Base-by-base conservation (phyloP, 345 rosid genomes). In the Eucalyptus sp. region DNA sequence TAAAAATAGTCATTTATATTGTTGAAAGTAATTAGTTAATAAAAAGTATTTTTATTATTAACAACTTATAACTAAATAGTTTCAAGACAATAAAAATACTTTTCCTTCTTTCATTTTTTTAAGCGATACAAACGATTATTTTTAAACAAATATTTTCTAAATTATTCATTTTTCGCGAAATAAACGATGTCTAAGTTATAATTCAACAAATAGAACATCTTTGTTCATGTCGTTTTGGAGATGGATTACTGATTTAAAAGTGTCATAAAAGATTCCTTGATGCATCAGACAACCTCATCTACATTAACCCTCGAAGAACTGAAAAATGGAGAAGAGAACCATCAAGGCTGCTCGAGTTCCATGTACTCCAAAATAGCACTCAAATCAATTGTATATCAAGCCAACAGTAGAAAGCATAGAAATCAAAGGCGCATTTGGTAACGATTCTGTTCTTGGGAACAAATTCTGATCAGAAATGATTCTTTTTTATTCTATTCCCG, bases 251-350 rank as follows among this genome's bases (percentile, higher is more conserved):
- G 48, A 4, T 89, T 93, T 89, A 93, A 91, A 95, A 87, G 93
- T 93, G 92, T 96, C 97, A 93, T 95, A 94, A 96, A 88, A 90
- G 87, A 62, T 37, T 88, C 88, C 89, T 92, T 94, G 89, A 96
- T 41, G 89, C 93, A 92, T 86, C 89, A 76, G 52, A 94, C 87
- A 12, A 96, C 96, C 87, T 91, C 94, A 37, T 94, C 94, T 86
- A 94, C 98, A 24, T 95, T 86, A 9, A 97, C 98, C 2, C 97
- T 93, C 99, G 98, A 96, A 10, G 98, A 97, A 17, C 97, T 97
- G 13, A 95, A 93, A 86, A 97, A 87, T 3, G 99, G 97, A 87
- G 96, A 92, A 89, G 94, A 94, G 88, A 94, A 97, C 3, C 95
- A 91, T 98, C 99, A 96, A 0, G 98, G 88, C 96, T 97, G 94